A percentile compares a stretch with the other conserved stretches of the same genome.
Evolutionary conservation across 2,329 filamentous ascomycete species (phyloP).

Genomic region (Bipolaris victoriae): DNA sequence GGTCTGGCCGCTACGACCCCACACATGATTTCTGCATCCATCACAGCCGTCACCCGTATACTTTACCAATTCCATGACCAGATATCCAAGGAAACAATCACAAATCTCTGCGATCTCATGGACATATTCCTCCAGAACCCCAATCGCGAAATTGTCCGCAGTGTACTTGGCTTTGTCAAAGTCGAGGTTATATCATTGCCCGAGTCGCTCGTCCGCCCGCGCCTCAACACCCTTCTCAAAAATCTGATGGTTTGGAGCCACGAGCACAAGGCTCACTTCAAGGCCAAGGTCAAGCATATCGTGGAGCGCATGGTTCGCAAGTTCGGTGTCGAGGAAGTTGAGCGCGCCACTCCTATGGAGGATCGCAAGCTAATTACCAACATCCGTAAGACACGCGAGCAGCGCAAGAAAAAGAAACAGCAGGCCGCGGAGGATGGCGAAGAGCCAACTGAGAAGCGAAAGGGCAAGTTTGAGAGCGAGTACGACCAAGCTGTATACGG

Average conservation of each 20-base stretch:
- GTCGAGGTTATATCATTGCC: constrained; percentile 89
- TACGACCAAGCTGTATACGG: constrained; percentile 97
- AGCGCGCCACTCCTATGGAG: constrained; percentile 79
- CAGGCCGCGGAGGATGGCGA: constrained; percentile 65
- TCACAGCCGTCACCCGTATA: constrained; percentile 91
- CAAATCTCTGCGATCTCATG: constrained; percentile 90
- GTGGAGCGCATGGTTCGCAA: constrained; percentile 91
- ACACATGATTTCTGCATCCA: constrained; percentile 97
- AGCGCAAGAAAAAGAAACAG: constrained; percentile 86
- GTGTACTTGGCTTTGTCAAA: constrained; percentile 94
- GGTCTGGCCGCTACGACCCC: constrained; percentile 90
- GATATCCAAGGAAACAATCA: constrained; percentile 71
- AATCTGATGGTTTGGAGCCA: constrained; percentile 96
- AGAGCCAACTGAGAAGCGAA: constrained; percentile 49
- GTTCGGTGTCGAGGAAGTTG: constrained; percentile 82
- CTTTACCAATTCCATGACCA: constrained; percentile 85
- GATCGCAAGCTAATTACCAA: constrained; percentile 91
- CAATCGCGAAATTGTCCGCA: constrained; percentile 95
- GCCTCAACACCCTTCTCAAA: constrained; percentile 78
- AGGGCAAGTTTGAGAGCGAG: constrained; percentile 81
- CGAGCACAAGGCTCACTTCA: constrained; percentile 97
- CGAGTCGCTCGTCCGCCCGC: constrained; percentile 75
- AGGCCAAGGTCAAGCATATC: constrained; percentile 97
- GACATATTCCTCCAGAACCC: constrained; percentile 95
- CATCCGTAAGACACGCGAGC: constrained; percentile 93